These are phyloP conservation scores for Leishmania martiniquensis DNA, from an alignment of 208 protist genomes.

Conservation along the genomic window DNA sequence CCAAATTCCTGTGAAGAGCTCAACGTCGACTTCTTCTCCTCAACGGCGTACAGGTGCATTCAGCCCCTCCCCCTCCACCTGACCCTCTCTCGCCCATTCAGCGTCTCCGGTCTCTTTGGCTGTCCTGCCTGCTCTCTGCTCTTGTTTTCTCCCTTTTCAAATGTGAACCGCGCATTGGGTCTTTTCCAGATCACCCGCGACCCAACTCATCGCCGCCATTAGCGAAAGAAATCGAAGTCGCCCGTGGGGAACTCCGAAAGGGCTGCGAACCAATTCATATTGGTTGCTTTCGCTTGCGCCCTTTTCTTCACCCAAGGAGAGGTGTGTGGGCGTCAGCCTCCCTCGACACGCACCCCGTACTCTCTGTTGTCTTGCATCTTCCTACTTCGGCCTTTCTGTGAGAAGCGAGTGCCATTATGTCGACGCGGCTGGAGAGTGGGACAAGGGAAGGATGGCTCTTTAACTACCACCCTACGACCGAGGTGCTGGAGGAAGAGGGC, in stretches of 20 bases:
- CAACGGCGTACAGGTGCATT: too few species aligned
- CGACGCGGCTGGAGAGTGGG: constrained; percentile 64
- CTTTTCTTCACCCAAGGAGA: background rate
- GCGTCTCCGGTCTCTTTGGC: background rate
- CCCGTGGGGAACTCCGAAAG: too few species aligned
- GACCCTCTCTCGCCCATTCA: background rate
- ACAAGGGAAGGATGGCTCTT: constrained; percentile 87
- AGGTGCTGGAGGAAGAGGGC: constrained; percentile 32
- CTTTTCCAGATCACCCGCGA: background rate
- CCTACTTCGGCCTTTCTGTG: background rate
- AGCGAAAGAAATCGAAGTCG: background rate
- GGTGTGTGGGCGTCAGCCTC: background rate
- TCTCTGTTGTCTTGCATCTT: background rate
- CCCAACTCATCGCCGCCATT: background rate
- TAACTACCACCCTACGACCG: constrained; percentile 87
- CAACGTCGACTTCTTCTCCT: background rate
- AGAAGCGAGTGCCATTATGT: constrained; percentile 2
- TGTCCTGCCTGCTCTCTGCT: background rate
- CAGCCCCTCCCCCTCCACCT: too few species aligned
- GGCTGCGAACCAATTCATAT: background rate
- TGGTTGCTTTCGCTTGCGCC: background rate
- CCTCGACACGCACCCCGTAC: background rate
- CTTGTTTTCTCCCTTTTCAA: background rate
- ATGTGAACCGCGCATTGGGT: background rate
- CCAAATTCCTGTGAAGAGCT: background rate